These are phyloP conservation scores for Debaryomyces prosopidis DNA, from an alignment of 805 yeast genomes.

Conservation along the genomic window DNA sequence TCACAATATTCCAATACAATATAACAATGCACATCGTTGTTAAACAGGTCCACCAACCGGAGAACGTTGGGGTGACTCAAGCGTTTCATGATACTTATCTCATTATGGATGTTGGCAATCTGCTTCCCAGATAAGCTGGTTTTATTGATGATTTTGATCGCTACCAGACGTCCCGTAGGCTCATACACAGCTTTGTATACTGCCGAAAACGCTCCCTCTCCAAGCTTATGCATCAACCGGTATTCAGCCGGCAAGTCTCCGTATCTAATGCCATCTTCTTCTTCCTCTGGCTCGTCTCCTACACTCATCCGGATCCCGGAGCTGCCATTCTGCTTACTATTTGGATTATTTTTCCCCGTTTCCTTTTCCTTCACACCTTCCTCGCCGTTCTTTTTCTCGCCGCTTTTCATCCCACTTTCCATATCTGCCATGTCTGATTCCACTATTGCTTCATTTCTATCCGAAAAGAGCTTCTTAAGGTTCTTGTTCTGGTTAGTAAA, in stretches of 20 bases:
- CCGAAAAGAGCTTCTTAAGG: conserved; percentile 6
- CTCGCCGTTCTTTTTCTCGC: not conserved
- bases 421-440: not conserved
- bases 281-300: conserved; percentile 1
- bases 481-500: conserved; percentile 8
- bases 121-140: conserved; percentile 51
- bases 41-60: conserved; percentile 52
- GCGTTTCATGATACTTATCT: conserved; percentile 71
- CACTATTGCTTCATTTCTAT: not conserved
- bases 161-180: conserved; percentile 49
- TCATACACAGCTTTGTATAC: conserved; percentile 72
- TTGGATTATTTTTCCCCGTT: not conserved
- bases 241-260: conserved; percentile 31
- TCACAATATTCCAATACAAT: conserved; percentile 65
- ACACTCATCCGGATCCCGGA: not conserved
- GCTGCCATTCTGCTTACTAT: not conserved
- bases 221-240: conserved; percentile 41
- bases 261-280: conserved; percentile 2
- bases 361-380: not conserved
- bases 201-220: conserved; percentile 89
- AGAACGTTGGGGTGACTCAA: conserved; percentile 63
- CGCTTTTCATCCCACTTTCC: not conserved
- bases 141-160: conserved; percentile 76
- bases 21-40: conserved; percentile 55
- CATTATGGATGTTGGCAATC: conserved; percentile 61